Evolutionary conservation across 495 filamentous ascomycete genomes (phyloP).

Genomic region (Aspergillus steynii): DNA sequence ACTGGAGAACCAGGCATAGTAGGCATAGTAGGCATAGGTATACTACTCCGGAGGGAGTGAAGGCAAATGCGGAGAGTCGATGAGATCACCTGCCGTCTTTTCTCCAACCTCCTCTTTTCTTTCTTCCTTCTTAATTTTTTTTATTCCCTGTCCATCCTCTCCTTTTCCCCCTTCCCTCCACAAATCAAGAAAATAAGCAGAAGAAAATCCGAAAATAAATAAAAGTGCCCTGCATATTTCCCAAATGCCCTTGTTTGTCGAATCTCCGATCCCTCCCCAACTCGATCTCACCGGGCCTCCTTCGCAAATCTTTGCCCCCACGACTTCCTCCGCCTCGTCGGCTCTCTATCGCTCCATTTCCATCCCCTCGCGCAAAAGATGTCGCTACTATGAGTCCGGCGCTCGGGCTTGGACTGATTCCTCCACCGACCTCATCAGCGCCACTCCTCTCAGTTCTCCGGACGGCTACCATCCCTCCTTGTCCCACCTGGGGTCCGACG

Average conservation of each 20-base stretch:
- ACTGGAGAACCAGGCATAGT: background rate
- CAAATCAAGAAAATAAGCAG: conserved; percentile 9
- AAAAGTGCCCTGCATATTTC: conserved; percentile 40
- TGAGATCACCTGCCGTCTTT: conserved; percentile 1
- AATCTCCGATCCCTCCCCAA: conserved; percentile 51
- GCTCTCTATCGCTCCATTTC: conserved; percentile 62
- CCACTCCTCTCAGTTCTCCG: conserved; percentile 52
- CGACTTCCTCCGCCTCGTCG: conserved; percentile 61
- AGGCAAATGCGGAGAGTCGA: background rate
- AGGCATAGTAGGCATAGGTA: too few relatives aligned
- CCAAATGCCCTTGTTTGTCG: conserved; percentile 48
- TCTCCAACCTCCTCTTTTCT: conserved; percentile 1
- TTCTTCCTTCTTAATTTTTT: conserved; percentile 12
- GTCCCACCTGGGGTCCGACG: conserved; percentile 50
- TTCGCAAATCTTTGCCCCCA: conserved; percentile 67
- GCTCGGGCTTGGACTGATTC: conserved; percentile 29
- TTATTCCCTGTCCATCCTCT: conserved; percentile 6
- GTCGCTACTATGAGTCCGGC: conserved; percentile 34
- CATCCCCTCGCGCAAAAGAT: conserved; percentile 45
- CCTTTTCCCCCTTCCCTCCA: background rate
- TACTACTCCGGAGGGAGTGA: too few relatives aligned
- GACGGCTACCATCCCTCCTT: conserved; percentile 43
- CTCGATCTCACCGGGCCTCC: conserved; percentile 55
- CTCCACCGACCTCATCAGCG: conserved; percentile 23
- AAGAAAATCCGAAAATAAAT: conserved; percentile 14